A percentile compares a stretch with the other conserved stretches of the same genome.
Conservation (phyloP, 176 grass and related monocot species). For the Rhipidocladum racemiflorum region DNA sequence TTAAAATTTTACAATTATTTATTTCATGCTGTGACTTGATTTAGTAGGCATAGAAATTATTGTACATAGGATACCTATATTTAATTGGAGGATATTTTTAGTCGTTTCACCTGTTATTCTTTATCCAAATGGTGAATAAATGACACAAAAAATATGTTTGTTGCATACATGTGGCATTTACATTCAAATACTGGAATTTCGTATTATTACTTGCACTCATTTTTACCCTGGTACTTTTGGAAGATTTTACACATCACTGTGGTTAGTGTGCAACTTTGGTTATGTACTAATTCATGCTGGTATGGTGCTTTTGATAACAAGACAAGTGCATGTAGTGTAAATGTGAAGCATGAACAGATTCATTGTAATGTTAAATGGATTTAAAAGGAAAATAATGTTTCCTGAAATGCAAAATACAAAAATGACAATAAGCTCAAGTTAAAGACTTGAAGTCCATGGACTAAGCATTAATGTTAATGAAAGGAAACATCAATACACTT, state of each 20-base stretch:
- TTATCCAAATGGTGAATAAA: background rate
- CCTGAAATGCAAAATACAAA: constrained; percentile 16
- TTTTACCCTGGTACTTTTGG: background rate
- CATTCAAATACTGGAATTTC: background rate
- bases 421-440: constrained; percentile 1
- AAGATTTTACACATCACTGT: background rate
- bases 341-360: background rate
- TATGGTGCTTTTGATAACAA: background rate
- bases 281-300: background rate
- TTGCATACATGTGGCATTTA: background rate
- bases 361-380: background rate
- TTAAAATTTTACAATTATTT: background rate
- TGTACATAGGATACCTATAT: background rate
- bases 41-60: background rate
- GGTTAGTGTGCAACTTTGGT: background rate
- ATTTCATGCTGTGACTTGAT: background rate
- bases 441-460: background rate
- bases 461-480: background rate
- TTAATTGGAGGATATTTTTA: background rate
- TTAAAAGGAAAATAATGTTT: background rate
- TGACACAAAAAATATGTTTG: background rate
- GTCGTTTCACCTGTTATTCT: constrained; percentile 11
- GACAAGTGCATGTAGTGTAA: background rate
- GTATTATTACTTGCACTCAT: background rate
- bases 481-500: background rate